Percentiles rank a stretch among this genome's conserved stretches.
Evolutionary conservation across 2,329 filamentous ascomycete genomes (phyloP).

Genomic region (Neofusicoccum sp.): DNA sequence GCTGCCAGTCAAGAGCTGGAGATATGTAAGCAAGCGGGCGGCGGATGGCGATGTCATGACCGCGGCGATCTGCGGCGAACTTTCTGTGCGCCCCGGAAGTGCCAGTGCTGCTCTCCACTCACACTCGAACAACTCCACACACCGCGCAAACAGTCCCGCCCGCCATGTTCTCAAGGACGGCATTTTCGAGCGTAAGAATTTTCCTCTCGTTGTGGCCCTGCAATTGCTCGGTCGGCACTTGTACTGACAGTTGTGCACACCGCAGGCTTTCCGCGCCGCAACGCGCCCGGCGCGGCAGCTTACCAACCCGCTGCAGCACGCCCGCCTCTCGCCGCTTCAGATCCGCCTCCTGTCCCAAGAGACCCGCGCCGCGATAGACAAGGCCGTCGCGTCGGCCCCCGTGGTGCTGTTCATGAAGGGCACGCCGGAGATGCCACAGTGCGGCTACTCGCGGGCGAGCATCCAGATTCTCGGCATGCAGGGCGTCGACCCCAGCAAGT

Average conservation of each 20-base stretch:
- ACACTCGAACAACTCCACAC: conserved; percentile 14
- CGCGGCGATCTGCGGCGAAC: conserved; percentile 25
- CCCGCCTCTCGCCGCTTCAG: conserved; percentile 45
- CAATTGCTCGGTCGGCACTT: background rate
- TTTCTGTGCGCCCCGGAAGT: conserved; percentile 21
- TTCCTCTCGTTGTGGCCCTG: background rate
- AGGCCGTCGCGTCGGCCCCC: conserved; percentile 80
- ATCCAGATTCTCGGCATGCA: conserved; percentile 95
- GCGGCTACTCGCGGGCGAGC: conserved; percentile 90
- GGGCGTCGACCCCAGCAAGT: conserved; percentile 92
- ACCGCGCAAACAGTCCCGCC: background rate
- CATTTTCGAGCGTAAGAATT: conserved; percentile 33
- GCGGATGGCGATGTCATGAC: conserved; percentile 10
- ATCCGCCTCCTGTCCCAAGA: conserved; percentile 75
- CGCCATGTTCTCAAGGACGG: conserved; percentile 39
- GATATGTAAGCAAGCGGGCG: conserved; percentile 12
- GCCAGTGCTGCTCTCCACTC: conserved; percentile 8
- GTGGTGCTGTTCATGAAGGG: conserved; percentile 99
- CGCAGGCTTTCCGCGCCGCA: conserved; percentile 37
- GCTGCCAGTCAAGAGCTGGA: background rate
- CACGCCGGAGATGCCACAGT: conserved; percentile 92
- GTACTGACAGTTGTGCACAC: background rate
- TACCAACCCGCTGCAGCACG: conserved; percentile 31
- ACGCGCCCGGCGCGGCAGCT: conserved; percentile 29
- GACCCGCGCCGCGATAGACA: conserved; percentile 81